phyloP scores from a whole-genome alignment of 169 alveolate species.

The Plasmodium yoelii region DNA sequence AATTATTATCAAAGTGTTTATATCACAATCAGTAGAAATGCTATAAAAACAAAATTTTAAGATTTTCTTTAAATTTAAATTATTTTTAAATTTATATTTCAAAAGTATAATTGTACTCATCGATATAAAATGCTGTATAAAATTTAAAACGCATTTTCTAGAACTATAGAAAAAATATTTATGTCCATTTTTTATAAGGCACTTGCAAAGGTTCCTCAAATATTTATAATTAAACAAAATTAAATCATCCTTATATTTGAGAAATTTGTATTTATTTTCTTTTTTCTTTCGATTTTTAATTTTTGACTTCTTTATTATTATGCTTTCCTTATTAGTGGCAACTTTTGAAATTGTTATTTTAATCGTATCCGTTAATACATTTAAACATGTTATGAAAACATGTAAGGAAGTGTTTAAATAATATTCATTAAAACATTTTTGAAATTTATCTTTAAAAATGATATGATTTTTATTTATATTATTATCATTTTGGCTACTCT shows the following conservation, averaged over 20 bases:
- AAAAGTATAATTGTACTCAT: constrained; percentile 31
- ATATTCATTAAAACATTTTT: constrained; percentile 52
- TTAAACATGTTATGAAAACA: constrained; percentile 29
- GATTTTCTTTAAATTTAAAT: constrained; percentile 17
- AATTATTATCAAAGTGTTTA: constrained; percentile 44
- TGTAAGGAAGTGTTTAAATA: constrained; percentile 49
- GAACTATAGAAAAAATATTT: constrained; percentile 55
- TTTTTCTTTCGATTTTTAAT: constrained; percentile 29
- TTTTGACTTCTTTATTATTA: constrained; percentile 32
- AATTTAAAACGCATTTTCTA: constrained; percentile 37
- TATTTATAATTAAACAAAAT: constrained; percentile 16
- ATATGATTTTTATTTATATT: background rate
- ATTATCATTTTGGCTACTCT: background rate
- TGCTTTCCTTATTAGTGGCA: background rate
- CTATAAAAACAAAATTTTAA: constrained; percentile 42
- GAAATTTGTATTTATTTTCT: background rate
- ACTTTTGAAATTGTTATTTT: constrained; percentile 24
- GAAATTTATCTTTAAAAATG: constrained; percentile 20
- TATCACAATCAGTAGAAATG: constrained; percentile 46
- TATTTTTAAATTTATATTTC: constrained; percentile 31
- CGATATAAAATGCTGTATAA: constrained; percentile 39
- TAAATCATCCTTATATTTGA: constrained; percentile 7
- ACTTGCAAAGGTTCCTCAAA: constrained; percentile 31
- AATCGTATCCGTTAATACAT: constrained; percentile 30
- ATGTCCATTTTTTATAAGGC: constrained; percentile 25